phyloP scores from a whole-genome alignment of 2,329 filamentous ascomycete species.

The Scolecobasidium constrictum region DNA sequence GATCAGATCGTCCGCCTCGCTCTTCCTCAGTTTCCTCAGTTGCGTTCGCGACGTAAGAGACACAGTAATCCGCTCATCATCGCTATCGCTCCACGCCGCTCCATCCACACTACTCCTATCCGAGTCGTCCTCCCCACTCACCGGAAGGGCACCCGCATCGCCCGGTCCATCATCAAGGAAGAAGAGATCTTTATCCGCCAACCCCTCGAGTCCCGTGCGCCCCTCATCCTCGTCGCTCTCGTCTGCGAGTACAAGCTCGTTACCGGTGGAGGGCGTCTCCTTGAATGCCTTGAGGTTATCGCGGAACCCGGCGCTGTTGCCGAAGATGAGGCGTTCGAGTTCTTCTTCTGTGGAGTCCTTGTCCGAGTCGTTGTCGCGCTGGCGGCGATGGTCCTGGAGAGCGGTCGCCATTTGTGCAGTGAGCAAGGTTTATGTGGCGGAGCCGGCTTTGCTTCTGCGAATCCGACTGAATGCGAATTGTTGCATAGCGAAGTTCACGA shows the following conservation, averaged over 20 bases:
- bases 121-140: constrained; percentile 30
- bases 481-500: too few relatives aligned
- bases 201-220: constrained; percentile 41
- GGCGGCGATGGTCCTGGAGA: not conserved
- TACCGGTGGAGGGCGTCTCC: constrained; percentile 28
- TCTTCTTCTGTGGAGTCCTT: constrained; percentile 79
- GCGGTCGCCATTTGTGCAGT: not conserved
- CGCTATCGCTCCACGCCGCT: constrained; percentile 85
- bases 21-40: constrained; percentile 71
- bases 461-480: too few relatives aligned
- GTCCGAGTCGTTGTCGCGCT: constrained; percentile 29
- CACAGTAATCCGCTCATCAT: constrained; percentile 78
- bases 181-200: constrained; percentile 77
- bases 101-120: constrained; percentile 30
- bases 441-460: too few relatives aligned
- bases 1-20: constrained; percentile 76
- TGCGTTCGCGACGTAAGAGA: constrained; percentile 68
- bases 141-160: constrained; percentile 28
- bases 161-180: constrained; percentile 61
- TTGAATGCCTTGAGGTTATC: constrained; percentile 56
- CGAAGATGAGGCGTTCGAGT: constrained; percentile 79
- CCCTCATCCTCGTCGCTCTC: constrained; percentile 38
- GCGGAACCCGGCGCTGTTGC: constrained; percentile 73
- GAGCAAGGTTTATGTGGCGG: too few relatives aligned
- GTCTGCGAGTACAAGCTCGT: constrained; percentile 20